phyloP scores from a whole-genome alignment of 176 grass and related monocot species.

The Bromus sterilis region DNA sequence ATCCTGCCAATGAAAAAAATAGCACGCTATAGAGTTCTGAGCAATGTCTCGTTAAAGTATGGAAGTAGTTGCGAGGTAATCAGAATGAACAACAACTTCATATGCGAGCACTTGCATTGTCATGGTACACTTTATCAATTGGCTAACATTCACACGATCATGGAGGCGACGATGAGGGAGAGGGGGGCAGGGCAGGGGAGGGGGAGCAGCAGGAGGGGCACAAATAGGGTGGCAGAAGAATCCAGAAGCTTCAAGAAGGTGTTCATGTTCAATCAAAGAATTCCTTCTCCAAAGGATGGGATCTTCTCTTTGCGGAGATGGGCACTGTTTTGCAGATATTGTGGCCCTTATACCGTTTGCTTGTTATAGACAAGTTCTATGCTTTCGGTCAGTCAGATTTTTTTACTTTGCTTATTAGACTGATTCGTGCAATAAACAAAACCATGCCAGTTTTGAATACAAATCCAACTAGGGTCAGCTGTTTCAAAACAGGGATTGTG shows the following conservation, averaged over 20 bases:
- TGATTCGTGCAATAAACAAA: neutral
- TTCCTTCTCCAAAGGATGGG: conserved; percentile 12
- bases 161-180: conserved; percentile 19
- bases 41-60: too few relatives aligned
- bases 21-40: too few relatives aligned
- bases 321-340: too few relatives aligned
- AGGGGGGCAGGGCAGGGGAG: conserved; percentile 24
- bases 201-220: conserved; percentile 23
- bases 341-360: too few relatives aligned
- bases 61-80: too few relatives aligned
- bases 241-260: conserved; percentile 15
- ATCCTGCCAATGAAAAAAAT: too few relatives aligned
- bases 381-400: too few relatives aligned
- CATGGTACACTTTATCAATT: too few relatives aligned
- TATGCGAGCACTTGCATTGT: too few relatives aligned
- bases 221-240: neutral
- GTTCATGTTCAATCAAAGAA: neutral
- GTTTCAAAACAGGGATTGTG: neutral
- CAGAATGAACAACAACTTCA: too few relatives aligned
- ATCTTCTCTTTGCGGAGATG: conserved; percentile 19
- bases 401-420: neutral
- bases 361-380: neutral
- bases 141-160: too few relatives aligned
- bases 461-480: neutral
- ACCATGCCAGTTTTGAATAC: neutral